Conservation (phyloP, 306 rosid genomes). For the cucumber (Cucumis sativus) region DNA sequence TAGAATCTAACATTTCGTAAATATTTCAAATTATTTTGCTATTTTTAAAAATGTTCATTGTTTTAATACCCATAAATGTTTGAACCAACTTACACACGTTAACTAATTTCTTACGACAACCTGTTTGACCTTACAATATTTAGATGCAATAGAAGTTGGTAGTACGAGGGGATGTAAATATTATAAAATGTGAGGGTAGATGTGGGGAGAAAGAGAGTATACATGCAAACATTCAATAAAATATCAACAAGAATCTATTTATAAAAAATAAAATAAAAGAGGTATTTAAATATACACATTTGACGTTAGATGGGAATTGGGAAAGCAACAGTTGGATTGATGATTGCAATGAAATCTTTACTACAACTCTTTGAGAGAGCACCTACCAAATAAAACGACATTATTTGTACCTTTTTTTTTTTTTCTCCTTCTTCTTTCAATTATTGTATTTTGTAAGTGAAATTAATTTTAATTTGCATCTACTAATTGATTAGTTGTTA, state of each 20-base stretch:
- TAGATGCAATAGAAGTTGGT: too few species aligned
- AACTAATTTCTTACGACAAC: too few species aligned
- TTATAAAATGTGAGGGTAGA: not conserved
- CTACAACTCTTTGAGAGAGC: constrained; percentile 1
- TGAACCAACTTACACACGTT: too few species aligned
- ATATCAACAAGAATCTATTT: not conserved
- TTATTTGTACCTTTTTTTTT: not conserved
- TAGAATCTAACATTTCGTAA: too few species aligned
- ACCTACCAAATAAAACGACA: constrained; percentile 63
- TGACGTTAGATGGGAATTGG: not conserved
- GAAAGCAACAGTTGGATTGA: constrained; percentile 3
- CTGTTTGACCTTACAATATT: too few species aligned
- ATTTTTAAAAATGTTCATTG: too few species aligned
- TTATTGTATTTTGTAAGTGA: not conserved
- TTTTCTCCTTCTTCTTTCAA: too few species aligned
- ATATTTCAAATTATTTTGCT: too few species aligned
- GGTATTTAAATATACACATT: not conserved
- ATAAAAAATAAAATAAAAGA: not conserved
- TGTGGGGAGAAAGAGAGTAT: not conserved
- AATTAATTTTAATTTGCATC: not conserved
- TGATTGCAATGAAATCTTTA: not conserved
- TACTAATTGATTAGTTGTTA: not conserved
- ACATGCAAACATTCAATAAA: not conserved
- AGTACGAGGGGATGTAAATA: not conserved
- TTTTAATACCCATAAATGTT: too few species aligned